Conservation (phyloP, 176 grass and related monocot genomes). For the Poa annua region DNA sequence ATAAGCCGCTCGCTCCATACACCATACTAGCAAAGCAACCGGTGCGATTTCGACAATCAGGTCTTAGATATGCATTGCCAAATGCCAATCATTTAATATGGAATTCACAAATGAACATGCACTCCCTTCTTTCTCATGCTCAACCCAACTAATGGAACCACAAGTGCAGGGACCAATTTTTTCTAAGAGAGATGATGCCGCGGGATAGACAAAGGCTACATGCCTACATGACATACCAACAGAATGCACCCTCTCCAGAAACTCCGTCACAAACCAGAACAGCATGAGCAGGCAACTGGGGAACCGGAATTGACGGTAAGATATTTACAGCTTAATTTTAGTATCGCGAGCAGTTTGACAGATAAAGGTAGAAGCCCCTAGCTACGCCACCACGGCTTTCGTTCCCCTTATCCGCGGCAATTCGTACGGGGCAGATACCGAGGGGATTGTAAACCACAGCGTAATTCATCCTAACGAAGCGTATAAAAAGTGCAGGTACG, state of each 20-base stretch:
- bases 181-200: neutral
- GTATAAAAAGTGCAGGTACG: neutral
- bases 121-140: neutral
- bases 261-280: neutral
- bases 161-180: neutral
- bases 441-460: neutral
- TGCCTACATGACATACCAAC: neutral
- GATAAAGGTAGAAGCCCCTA: neutral
- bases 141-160: neutral
- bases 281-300: neutral
- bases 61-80: neutral
- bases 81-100: neutral
- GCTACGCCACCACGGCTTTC: neutral
- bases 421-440: neutral
- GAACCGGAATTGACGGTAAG: neutral
- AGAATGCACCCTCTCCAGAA: neutral
- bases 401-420: neutral
- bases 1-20: neutral
- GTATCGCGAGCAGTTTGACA: neutral
- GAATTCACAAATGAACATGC: neutral
- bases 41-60: neutral
- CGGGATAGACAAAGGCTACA: neutral
- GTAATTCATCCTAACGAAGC: neutral
- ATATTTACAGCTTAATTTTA: neutral
- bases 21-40: neutral